Evolutionary conservation across 495 filamentous ascomycete genomes (phyloP).

Genomic region (Aspergillus hancockii): DNA sequence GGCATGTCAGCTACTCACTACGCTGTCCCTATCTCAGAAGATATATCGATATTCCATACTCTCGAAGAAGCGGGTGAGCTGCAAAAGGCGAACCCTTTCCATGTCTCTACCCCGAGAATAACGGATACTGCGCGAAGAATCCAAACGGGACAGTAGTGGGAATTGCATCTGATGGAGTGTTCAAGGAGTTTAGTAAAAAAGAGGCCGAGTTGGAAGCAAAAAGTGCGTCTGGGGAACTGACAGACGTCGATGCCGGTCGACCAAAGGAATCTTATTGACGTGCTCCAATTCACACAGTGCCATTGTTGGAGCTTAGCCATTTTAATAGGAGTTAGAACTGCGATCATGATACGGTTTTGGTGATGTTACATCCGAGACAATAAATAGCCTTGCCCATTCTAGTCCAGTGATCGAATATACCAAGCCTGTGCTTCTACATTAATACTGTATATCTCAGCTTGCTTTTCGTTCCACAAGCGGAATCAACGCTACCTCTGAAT

Average conservation of each 20-base stretch:
- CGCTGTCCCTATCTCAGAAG: neutral
- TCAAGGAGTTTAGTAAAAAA: neutral
- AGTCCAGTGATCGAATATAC: neutral
- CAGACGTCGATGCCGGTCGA: neutral
- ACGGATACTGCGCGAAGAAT: neutral
- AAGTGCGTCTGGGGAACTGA: neutral
- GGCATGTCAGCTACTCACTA: neutral
- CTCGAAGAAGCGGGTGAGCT: neutral
- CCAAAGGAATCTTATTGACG: neutral
- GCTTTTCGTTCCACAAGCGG: neutral
- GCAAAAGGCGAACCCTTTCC: neutral
- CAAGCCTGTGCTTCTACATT: too few species aligned
- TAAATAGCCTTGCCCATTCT: too few species aligned
- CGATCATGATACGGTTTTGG: too few species aligned
- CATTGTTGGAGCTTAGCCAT: too few species aligned
- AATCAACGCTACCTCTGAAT: neutral
- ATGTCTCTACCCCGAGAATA: neutral
- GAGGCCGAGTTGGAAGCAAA: neutral
- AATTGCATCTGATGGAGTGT: neutral
- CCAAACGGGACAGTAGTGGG: neutral
- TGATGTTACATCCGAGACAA: too few species aligned
- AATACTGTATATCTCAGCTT: too few species aligned
- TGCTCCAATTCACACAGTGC: too few species aligned
- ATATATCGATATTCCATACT: neutral
- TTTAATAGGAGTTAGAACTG: too few species aligned